phyloP scores from a whole-genome alignment of 1,139 yeast genomes.

The Kodamaea suecica region DNA sequence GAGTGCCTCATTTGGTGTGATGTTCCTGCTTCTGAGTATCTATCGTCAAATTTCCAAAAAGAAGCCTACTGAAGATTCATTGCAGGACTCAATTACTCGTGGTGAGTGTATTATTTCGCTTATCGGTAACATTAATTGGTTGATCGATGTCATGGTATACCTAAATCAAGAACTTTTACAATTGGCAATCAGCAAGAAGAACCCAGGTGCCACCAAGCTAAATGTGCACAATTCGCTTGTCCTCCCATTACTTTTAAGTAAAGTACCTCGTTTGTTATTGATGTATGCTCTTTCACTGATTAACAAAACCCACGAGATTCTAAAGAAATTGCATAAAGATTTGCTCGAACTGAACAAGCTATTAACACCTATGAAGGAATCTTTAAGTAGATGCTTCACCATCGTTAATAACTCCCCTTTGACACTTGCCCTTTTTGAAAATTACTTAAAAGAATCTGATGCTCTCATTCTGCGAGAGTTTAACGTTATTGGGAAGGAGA shows the following conservation, averaged over 20 bases:
- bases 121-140: constrained; percentile 76
- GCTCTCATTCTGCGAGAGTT: constrained; percentile 32
- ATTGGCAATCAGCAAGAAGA: constrained; percentile 23
- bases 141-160: constrained; percentile 64
- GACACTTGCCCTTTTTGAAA: constrained; percentile 59
- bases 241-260: constrained; percentile 56
- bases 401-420: constrained; percentile 56
- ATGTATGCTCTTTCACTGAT: constrained; percentile 69
- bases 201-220: constrained; percentile 23
- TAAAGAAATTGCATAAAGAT: constrained; percentile 45
- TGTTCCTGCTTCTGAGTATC: constrained; percentile 65
- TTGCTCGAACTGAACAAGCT: constrained; percentile 40
- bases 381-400: constrained; percentile 51
- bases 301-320: constrained; percentile 61
- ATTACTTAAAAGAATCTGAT: constrained; percentile 53
- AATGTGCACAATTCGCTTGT: constrained; percentile 37
- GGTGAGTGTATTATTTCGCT: constrained; percentile 59
- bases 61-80: constrained; percentile 47
- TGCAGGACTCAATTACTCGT: constrained; percentile 53
- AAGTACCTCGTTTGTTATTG: constrained; percentile 67
- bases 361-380: constrained; percentile 53
- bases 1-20: constrained; percentile 68
- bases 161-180: constrained; percentile 65
- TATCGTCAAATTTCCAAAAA: constrained; percentile 54
- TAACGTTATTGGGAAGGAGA: constrained; percentile 23